These are phyloP conservation scores for Bondarzewia mesenterica DNA, from an alignment of 1,284 basidiomycete species.

Conservation along the genomic window DNA sequence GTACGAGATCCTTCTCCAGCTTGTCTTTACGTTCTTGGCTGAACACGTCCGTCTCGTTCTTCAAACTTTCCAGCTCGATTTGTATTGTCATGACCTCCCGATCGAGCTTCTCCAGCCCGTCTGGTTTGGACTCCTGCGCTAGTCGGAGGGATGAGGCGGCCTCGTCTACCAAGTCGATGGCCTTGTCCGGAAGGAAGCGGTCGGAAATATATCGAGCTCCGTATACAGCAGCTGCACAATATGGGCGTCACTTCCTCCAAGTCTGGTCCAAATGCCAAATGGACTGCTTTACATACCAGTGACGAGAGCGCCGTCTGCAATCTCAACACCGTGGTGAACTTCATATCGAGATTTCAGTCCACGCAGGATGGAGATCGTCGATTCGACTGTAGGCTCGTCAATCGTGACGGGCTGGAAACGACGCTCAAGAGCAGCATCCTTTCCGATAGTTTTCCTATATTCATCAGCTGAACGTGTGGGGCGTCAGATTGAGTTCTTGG, in stretches of 20 bases:
- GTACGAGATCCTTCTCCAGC: conserved; percentile 57
- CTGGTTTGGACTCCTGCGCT: conserved; percentile 87
- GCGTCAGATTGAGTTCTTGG: background rate
- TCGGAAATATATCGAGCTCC: conserved; percentile 80
- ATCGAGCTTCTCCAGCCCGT: conserved; percentile 78
- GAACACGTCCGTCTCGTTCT: conserved; percentile 82
- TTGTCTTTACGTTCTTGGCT: conserved; percentile 63
- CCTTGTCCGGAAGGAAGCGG: conserved; percentile 84
- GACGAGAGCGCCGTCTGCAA: conserved; percentile 81
- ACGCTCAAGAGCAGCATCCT: conserved; percentile 86
- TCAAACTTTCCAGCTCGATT: conserved; percentile 86
- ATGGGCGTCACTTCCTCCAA: background rate
- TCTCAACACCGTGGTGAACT: conserved; percentile 88
- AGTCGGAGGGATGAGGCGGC: conserved; percentile 83
- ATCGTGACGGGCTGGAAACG: conserved; percentile 87
- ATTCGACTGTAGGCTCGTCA: conserved; percentile 81
- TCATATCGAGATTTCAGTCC: conserved; percentile 84
- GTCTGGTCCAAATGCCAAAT: conserved; percentile 1
- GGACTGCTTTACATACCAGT: conserved; percentile 38
- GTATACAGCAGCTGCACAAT: conserved; percentile 63
- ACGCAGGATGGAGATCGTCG: conserved; percentile 84
- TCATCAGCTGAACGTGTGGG: conserved; percentile 58
- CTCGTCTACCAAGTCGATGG: conserved; percentile 87
- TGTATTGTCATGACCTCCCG: conserved; percentile 81
- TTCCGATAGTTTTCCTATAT: conserved; percentile 86